A percentile compares a stretch with the other conserved stretches of the same genome.
Evolutionary conservation across 345 rosid genomes (phyloP).

Genomic region (Rubroshorea leprosula): DNA sequence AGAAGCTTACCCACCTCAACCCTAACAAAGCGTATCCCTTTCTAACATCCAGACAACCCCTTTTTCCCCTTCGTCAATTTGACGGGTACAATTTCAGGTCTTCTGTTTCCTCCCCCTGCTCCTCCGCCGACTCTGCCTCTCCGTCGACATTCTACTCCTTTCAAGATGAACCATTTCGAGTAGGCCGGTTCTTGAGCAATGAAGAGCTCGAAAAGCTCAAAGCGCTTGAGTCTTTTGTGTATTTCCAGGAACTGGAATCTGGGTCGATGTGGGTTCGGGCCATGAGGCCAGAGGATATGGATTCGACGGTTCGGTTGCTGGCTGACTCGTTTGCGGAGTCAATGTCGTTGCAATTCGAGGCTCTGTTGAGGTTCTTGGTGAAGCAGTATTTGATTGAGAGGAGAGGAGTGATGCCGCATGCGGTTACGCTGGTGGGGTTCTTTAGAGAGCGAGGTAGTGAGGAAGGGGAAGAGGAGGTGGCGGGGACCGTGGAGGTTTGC

Average conservation of each 20-base stretch:
- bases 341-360: constrained; percentile 62
- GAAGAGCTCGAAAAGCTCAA: constrained; percentile 68
- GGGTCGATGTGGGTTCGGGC: constrained; percentile 66
- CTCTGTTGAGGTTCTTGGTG: constrained; percentile 65
- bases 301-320: constrained; percentile 36
- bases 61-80: background rate
- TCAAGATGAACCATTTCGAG: constrained; percentile 53
- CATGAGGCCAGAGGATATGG: background rate
- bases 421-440: constrained; percentile 73
- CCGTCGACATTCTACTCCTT: constrained; percentile 32
- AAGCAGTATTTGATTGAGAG: constrained; percentile 84
- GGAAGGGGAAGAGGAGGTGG: constrained; percentile 47
- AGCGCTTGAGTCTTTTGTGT: constrained; percentile 55
- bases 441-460: constrained; percentile 33
- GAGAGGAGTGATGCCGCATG: constrained; percentile 65
- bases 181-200: constrained; percentile 53
- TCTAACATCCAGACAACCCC: background rate
- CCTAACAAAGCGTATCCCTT: background rate
- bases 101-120: constrained; percentile 15
- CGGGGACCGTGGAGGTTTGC: constrained; percentile 89
- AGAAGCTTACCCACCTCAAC: background rate
- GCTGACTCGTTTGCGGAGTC: constrained; percentile 86
- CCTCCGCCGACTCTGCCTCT: constrained; percentile 28
- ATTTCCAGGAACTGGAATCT: constrained; percentile 40
- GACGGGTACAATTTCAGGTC: background rate